These are phyloP conservation scores for Madurella fahalii DNA, from an alignment of 2,329 filamentous ascomycete genomes.

Conservation along the genomic window DNA sequence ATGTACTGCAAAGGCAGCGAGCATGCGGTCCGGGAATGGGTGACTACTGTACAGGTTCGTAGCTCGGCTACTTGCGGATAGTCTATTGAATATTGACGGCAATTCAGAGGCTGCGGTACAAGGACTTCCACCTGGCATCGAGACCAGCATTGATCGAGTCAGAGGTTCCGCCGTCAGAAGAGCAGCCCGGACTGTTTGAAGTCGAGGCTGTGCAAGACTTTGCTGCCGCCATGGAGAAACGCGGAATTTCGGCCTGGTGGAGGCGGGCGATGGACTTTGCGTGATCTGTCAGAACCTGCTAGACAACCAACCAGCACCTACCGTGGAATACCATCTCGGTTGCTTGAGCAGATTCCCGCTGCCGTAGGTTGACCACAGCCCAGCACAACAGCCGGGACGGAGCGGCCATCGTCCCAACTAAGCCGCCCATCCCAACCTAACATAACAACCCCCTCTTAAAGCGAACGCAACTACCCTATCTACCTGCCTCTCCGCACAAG, in stretches of 20 bases:
- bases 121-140: conserved; percentile 63
- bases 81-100: conserved; percentile 2
- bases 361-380: neutral
- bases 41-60: conserved; percentile 48
- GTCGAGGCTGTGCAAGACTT: conserved; percentile 62
- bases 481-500: conserved; percentile 24
- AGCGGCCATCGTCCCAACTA: neutral
- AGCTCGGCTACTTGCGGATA: neutral
- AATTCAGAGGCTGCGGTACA: conserved; percentile 59
- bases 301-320: neutral
- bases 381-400: neutral
- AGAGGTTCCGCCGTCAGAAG: neutral
- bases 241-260: conserved; percentile 63
- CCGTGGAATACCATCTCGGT: neutral
- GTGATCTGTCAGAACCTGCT: neutral
- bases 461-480: neutral
- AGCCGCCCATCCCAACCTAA: neutral
- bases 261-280: conserved; percentile 60
- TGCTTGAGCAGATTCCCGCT: neutral
- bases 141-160: conserved; percentile 40
- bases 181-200: conserved; percentile 45
- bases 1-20: conserved; percentile 68
- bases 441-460: neutral
- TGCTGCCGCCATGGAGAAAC: conserved; percentile 54
- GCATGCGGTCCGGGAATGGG: conserved; percentile 60